phyloP scores from a whole-genome alignment of 305 asterid species.

The Striga hermonthica region DNA sequence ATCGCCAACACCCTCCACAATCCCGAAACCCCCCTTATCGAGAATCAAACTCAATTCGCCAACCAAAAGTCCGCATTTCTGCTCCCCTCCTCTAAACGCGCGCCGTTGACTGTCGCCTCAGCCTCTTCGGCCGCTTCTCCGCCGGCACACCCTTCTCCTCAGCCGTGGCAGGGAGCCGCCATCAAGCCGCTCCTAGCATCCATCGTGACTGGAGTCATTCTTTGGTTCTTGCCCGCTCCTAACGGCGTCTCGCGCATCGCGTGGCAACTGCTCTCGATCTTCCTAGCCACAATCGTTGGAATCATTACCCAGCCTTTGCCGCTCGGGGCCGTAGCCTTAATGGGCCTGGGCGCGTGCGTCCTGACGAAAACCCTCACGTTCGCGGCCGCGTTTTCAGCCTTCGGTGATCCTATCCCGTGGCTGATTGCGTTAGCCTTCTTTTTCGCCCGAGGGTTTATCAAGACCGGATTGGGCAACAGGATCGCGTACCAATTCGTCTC shows the following conservation, averaged over 20 bases:
- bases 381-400: constrained; percentile 91
- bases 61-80: constrained; percentile 17
- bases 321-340: constrained; percentile 83
- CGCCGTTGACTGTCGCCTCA: constrained; percentile 30
- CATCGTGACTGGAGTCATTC: constrained; percentile 65
- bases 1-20: constrained; percentile 12
- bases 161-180: constrained; percentile 87
- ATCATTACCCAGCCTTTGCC: constrained; percentile 91
- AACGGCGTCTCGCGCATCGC: constrained; percentile 69
- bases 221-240: constrained; percentile 85
- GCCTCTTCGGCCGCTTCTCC: constrained; percentile 35
- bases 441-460: constrained; percentile 89
- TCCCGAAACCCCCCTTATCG: constrained; percentile 8
- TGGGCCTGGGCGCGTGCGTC: constrained; percentile 91
- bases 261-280: constrained; percentile 84
- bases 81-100: constrained; percentile 26
- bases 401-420: constrained; percentile 98
- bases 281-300: constrained; percentile 87
- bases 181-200: constrained; percentile 77
- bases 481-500: constrained; percentile 89
- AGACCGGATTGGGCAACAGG: constrained; percentile 89
- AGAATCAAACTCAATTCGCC: constrained; percentile 15
- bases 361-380: constrained; percentile 80
- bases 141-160: constrained; percentile 28
- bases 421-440: constrained; percentile 89